Evolutionary conservation across 768 basidiomycete genomes (phyloP).

Genomic region (Lactarius quietus): DNA sequence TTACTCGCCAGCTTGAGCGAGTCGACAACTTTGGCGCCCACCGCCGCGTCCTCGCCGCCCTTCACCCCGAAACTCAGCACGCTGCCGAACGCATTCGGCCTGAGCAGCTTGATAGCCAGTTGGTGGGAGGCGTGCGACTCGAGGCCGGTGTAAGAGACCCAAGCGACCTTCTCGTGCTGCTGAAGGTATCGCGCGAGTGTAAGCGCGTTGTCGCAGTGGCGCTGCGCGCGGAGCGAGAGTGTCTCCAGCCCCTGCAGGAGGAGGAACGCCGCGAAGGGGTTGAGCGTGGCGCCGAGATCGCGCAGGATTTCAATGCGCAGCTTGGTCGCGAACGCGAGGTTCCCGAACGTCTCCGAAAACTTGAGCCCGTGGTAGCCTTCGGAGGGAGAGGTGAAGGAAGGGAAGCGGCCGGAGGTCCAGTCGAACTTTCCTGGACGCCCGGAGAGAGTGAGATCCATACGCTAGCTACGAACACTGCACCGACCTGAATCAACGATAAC

Average conservation of each 20-base stretch:
- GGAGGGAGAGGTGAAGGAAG: conserved; percentile 66
- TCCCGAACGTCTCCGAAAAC: conserved; percentile 63
- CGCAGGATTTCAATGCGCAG: conserved; percentile 60
- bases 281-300: conserved; percentile 61
- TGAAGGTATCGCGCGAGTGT: conserved; percentile 61
- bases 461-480: conserved; percentile 15
- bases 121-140: conserved; percentile 55
- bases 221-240: conserved; percentile 62
- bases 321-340: conserved; percentile 60
- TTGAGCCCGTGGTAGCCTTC: conserved; percentile 74
- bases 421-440: conserved; percentile 57
- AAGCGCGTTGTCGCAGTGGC: conserved; percentile 70
- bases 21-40: conserved; percentile 63
- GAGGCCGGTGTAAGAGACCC: conserved; percentile 83
- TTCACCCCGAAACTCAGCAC: conserved; percentile 77
- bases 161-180: conserved; percentile 60
- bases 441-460: neutral
- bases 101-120: conserved; percentile 54
- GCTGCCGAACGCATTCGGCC: conserved; percentile 60
- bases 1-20: conserved; percentile 67
- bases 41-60: conserved; percentile 41
- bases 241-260: conserved; percentile 78
- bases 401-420: conserved; percentile 70
- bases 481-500: conserved; percentile 68
- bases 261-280: conserved; percentile 72